Conservation (phyloP, 345 rosid genomes). For the Lagerstroemia speciosa region DNA sequence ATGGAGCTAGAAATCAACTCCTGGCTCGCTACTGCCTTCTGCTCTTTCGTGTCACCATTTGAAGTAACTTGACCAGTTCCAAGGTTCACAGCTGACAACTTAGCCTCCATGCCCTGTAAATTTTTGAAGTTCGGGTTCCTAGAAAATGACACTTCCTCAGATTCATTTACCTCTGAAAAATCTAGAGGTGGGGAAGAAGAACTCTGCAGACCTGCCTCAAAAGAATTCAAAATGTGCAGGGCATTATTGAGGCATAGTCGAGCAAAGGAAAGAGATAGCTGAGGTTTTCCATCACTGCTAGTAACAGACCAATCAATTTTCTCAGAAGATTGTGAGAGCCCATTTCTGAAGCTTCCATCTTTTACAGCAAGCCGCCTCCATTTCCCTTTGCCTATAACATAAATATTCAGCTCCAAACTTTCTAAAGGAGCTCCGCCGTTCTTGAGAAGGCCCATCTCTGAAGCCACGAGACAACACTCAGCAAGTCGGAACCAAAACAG, state of each 20-base stretch:
- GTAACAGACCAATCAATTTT: conserved; percentile 26
- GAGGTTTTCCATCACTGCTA: conserved; percentile 36
- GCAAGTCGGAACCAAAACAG: conserved; percentile 91
- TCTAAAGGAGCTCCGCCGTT: conserved; percentile 29
- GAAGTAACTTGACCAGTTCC: conserved; percentile 33
- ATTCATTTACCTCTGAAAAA: conserved; percentile 38
- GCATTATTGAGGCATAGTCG: conserved; percentile 77
- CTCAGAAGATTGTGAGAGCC: conserved; percentile 26
- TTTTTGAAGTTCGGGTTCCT: conserved; percentile 32
- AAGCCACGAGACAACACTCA: conserved; percentile 89
- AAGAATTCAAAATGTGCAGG: conserved; percentile 49
- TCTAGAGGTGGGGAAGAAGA: conserved; percentile 29
- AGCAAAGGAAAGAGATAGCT: conserved; percentile 71
- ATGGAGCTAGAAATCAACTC: conserved; percentile 59
- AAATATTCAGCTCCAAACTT: conserved; percentile 44
- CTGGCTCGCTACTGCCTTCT: conserved; percentile 58
- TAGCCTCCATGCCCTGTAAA: conserved; percentile 29
- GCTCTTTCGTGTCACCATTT: conserved; percentile 70
- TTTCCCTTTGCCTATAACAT: conserved; percentile 81
- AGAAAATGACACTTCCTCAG: conserved; percentile 26
- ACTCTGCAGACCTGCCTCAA: conserved; percentile 27
- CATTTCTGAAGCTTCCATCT: conserved; percentile 31
- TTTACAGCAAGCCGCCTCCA: conserved; percentile 75
- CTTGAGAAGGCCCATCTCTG: conserved; percentile 57
- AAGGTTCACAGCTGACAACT: conserved; percentile 28